Conservation (phyloP, 2,329 filamentous ascomycete species). For the Alternaria gaisen region DNA sequence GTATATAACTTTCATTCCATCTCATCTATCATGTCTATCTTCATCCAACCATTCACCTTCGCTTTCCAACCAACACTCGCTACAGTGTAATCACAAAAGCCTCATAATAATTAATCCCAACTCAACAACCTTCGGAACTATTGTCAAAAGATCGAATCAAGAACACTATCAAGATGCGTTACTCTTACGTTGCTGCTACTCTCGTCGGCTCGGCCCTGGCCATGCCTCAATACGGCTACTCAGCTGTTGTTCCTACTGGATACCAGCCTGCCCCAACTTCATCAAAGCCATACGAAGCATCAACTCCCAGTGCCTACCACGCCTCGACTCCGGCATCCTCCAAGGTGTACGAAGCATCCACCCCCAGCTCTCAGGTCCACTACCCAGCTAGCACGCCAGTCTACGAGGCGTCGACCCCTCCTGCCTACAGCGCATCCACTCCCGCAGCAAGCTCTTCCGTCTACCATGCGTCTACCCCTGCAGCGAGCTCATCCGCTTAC, state of each 20-base stretch:
- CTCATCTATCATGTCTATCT: slow-evolving; percentile 25
- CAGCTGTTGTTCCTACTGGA: slow-evolving; percentile 8
- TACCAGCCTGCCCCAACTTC: slow-evolving; percentile 12
- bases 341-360: slow-evolving; percentile 4
- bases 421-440: not conserved
- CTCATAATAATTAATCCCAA: slow-evolving; percentile 37
- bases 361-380: not conserved
- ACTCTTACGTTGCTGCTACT: slow-evolving; percentile 41
- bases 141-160: slow-evolving; percentile 7
- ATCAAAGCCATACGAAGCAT: slow-evolving; percentile 10
- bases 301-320: slow-evolving; percentile 5
- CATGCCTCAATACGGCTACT: slow-evolving; percentile 34
- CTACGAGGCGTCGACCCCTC: slow-evolving; percentile 4
- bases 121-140: slow-evolving; percentile 8
- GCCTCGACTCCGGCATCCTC: not conserved
- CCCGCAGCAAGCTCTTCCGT: not conserved
- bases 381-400: slow-evolving; percentile 3
- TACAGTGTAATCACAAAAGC: slow-evolving; percentile 37
- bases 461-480: not conserved
- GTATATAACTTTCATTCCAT: slow-evolving; percentile 40
- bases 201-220: slow-evolving; percentile 44
- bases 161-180: slow-evolving; percentile 42
- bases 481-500: not conserved
- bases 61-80: slow-evolving; percentile 47
- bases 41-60: slow-evolving; percentile 43